Evolutionary conservation across 768 basidiomycete species (phyloP).

Genomic region (Leccinum sublutescens): DNA sequence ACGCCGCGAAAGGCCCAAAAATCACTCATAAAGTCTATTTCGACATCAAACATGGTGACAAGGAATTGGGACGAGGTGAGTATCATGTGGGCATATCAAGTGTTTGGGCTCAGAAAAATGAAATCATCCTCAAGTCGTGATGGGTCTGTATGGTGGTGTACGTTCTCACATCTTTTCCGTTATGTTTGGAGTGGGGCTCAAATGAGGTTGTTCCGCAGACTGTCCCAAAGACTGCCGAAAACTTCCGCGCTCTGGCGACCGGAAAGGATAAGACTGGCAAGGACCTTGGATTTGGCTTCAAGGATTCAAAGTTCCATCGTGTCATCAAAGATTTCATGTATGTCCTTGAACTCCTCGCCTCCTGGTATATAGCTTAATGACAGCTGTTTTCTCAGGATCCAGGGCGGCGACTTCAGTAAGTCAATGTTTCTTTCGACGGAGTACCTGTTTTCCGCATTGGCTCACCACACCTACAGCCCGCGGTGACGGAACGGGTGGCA

Average conservation of each 20-base stretch:
- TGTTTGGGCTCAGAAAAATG: slow-evolving; percentile 9
- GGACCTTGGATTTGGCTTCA: slow-evolving; percentile 84
- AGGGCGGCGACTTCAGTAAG: slow-evolving; percentile 97
- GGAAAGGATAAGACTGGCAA: slow-evolving; percentile 66
- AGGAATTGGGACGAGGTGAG: slow-evolving; percentile 78
- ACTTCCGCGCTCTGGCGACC: slow-evolving; percentile 92
- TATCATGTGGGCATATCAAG: slow-evolving; percentile 9
- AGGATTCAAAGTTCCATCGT: slow-evolving; percentile 96
- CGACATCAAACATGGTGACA: slow-evolving; percentile 90
- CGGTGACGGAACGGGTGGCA: slow-evolving; percentile 89
- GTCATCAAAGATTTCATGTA: slow-evolving; percentile 94
- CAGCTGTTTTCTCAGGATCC: slow-evolving; percentile 59
- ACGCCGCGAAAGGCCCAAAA: slow-evolving; percentile 83
- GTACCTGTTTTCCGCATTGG: slow-evolving; percentile 17
- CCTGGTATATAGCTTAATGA: background rate
- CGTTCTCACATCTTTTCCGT: slow-evolving; percentile 19
- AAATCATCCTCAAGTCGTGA: slow-evolving; percentile 50
- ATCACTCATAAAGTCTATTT: slow-evolving; percentile 95
- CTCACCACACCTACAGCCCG: slow-evolving; percentile 46
- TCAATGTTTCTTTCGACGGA: slow-evolving; percentile 20
- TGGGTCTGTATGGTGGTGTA: slow-evolving; percentile 91
- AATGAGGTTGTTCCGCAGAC: slow-evolving; percentile 46
- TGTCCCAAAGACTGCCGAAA: slow-evolving; percentile 95
- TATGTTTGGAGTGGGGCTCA: background rate
- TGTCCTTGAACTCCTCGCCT: slow-evolving; percentile 16